These are phyloP conservation scores for Biscogniauxia mediterranea DNA, from an alignment of 2,329 filamentous ascomycete genomes.

Conservation along the genomic window DNA sequence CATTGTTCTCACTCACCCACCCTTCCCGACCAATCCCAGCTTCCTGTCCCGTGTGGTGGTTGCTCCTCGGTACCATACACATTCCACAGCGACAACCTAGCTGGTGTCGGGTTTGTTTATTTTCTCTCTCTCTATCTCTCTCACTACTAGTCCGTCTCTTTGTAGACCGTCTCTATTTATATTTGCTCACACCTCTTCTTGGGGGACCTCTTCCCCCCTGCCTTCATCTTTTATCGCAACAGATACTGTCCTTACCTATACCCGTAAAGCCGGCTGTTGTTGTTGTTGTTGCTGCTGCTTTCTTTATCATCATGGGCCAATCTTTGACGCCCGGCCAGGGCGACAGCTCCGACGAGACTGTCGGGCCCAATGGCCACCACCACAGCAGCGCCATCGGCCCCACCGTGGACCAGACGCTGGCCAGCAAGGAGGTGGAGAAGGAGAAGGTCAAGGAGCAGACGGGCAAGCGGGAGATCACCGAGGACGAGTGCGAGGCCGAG, in stretches of 20 bases:
- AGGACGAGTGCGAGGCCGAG: constrained; percentile 60
- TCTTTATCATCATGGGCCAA: neutral
- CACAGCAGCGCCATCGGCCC: constrained; percentile 16
- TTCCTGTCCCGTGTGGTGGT: neutral
- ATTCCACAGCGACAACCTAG: neutral
- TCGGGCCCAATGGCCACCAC: constrained; percentile 11
- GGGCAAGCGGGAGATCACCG: constrained; percentile 29
- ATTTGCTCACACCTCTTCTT: neutral
- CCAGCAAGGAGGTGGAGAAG: constrained; percentile 21
- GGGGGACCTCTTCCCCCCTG: neutral
- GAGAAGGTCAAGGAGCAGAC: constrained; percentile 16
- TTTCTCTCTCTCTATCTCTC: neutral
- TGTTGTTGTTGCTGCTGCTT: too few relatives aligned
- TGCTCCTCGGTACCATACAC: neutral
- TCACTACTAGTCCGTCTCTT: too few relatives aligned
- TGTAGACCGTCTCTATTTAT: too few relatives aligned
- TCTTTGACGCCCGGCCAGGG: neutral
- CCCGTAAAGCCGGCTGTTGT: neutral
- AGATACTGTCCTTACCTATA: neutral
- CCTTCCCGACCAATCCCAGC: neutral
- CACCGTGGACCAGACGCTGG: constrained; percentile 19
- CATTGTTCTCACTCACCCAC: neutral
- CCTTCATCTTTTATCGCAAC: neutral
- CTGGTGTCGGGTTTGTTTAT: neutral
- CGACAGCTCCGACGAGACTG: constrained; percentile 20